phyloP scores from a whole-genome alignment of 768 basidiomycete genomes.

The Amanita rimosa region DNA sequence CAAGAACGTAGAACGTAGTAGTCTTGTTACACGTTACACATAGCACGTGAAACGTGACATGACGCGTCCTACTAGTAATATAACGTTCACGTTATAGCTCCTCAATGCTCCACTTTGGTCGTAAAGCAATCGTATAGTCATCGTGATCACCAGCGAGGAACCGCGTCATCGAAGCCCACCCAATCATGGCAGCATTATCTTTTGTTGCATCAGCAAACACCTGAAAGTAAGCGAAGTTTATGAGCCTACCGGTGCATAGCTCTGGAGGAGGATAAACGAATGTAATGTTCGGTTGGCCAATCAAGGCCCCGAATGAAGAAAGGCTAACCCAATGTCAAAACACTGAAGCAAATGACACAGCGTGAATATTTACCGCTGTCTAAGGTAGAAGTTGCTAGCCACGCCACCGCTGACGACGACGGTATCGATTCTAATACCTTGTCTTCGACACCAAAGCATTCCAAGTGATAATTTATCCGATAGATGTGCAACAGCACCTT shows the following conservation, averaged over 20 bases:
- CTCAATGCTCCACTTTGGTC: constrained; percentile 75
- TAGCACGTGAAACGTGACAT: constrained; percentile 2
- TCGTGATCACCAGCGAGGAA: constrained; percentile 55
- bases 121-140: constrained; percentile 46
- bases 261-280: constrained; percentile 66
- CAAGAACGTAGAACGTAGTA: not conserved
- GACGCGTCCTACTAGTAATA: not conserved
- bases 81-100: constrained; percentile 20
- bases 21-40: not conserved
- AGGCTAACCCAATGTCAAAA: constrained; percentile 16
- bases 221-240: not conserved
- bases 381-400: constrained; percentile 70
- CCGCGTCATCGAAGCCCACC: constrained; percentile 80
- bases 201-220: not conserved
- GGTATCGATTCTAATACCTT: constrained; percentile 35
- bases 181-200: constrained; percentile 99
- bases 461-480: constrained; percentile 61
- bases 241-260: constrained; percentile 69
- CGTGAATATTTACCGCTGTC: constrained; percentile 38
- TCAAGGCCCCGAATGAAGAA: constrained; percentile 15
- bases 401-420: constrained; percentile 90
- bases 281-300: constrained; percentile 19
- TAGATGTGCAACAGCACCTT: constrained; percentile 59
- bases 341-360: not conserved
- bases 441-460: constrained; percentile 27